phyloP scores from a whole-genome alignment of 441 rosid species.

The Erodium trifolium region DNA sequence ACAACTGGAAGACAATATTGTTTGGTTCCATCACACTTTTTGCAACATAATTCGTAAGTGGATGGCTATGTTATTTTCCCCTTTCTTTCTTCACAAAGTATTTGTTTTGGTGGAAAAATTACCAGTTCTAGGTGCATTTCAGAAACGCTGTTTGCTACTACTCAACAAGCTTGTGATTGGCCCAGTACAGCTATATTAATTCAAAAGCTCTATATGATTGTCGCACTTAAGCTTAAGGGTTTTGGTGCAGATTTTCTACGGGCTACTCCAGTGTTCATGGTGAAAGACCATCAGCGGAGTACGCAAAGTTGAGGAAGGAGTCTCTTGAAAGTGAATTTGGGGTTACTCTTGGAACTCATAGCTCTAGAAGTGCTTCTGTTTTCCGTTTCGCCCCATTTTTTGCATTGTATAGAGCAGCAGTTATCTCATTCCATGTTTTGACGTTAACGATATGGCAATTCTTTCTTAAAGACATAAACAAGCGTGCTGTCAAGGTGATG shows the following conservation, averaged over 20 bases:
- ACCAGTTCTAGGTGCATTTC: background rate
- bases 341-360: constrained; percentile 54
- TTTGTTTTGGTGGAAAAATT: background rate
- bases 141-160: background rate
- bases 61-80: background rate
- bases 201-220: background rate
- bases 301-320: constrained; percentile 90
- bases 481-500: constrained; percentile 71
- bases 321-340: constrained; percentile 90
- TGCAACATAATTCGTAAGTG: constrained; percentile 41
- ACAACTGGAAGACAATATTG: constrained; percentile 19
- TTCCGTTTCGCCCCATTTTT: constrained; percentile 76
- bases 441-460: constrained; percentile 71
- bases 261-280: constrained; percentile 76
- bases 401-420: constrained; percentile 84
- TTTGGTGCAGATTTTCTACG: constrained; percentile 49
- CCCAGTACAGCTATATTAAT: background rate
- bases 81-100: background rate
- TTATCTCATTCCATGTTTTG: constrained; percentile 70
- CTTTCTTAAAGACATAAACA: constrained; percentile 57
- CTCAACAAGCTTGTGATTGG: background rate
- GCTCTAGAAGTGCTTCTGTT: constrained; percentile 53
- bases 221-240: background rate
- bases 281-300: constrained; percentile 74
- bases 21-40: constrained; percentile 24